Base-by-base conservation (phyloP, 768 basidiomycete species). In the Lentinula edodes region DNA sequence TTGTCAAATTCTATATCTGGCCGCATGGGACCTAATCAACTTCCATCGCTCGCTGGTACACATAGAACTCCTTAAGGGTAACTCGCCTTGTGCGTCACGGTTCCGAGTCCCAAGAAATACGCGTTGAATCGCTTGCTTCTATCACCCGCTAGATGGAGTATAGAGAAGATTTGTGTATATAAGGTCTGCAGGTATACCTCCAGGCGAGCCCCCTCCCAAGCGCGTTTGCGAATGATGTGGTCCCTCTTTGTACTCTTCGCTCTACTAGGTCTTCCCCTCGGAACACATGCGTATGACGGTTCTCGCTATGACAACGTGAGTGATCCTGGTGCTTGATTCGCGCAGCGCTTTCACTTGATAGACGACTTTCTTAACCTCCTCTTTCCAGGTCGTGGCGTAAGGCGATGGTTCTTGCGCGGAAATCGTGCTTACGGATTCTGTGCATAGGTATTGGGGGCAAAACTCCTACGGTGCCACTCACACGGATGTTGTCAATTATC, bases 391-490 rank as follows among this genome's bases (percentile, higher is more conserved):
- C n/a, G 61, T 50, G 6, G 20, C 54, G 61, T 62, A 34, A 62
- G 46, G 6, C 16, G 16, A 8, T 18, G 32, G 10, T 3, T 18
- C 46, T 56, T 54, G 8, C 1, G 43, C 7, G 56, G 32, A 16
- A 32, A 58, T 36, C 13, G 23, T 55, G 20, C 41, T 23, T 38
- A 28, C 45, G 42, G 28, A 64, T 61, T 62, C 50, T 45, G 18
- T 32, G 43, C 39, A 20, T 68, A 87, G 86, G 36, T 89, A 88
- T 69, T 89, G 86, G 86, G 89, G 88, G 61, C 87, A 90, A 70
- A 86, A 89, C 65, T 88, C 88, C 1, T 87, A 88, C 62, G 88
- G 88, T 43, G 88, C 87, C 9, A 75, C 73, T 5, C 76, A 81
- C 63, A 58, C 68, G 20, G 78, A 87, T 62, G 70, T 76, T 0